Evolutionary conservation across 495 filamentous ascomycete species (phyloP).

Genomic region (Oidiodendron maius): DNA sequence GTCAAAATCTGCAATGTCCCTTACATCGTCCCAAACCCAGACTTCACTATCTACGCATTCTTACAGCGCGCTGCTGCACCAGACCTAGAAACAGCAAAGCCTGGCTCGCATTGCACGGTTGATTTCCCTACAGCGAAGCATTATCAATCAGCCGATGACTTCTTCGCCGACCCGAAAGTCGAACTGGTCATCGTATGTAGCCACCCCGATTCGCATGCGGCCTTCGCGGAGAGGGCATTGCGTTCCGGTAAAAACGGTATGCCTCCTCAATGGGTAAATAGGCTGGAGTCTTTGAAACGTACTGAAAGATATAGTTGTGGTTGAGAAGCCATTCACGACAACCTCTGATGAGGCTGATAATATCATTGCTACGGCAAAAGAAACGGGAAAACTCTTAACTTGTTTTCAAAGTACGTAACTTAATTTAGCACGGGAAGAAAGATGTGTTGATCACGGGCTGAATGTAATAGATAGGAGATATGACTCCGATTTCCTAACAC

Average conservation of each 20-base stretch:
- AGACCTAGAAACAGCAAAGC: conserved; percentile 1
- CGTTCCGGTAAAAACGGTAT: conserved; percentile 56
- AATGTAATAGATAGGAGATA: conserved; percentile 48
- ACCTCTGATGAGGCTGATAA: conserved; percentile 59
- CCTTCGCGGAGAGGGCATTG: conserved; percentile 54
- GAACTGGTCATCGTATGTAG: conserved; percentile 64
- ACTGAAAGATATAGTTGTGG: conserved; percentile 41
- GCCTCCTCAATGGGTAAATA: too few relatives aligned
- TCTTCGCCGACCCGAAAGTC: conserved; percentile 50
- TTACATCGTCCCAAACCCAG: conserved; percentile 55
- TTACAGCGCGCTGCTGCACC: conserved; percentile 28
- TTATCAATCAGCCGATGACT: conserved; percentile 44
- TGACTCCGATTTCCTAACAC: conserved; percentile 67
- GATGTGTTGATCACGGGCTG: background rate
- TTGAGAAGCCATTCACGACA: conserved; percentile 72
- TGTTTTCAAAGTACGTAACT: conserved; percentile 54
- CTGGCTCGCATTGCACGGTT: conserved; percentile 29
- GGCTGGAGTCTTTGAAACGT: background rate
- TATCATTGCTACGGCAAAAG: conserved; percentile 54
- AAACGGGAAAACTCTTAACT: conserved; percentile 52
- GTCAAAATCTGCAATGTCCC: conserved; percentile 73
- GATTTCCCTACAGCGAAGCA: conserved; percentile 31
- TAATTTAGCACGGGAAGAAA: background rate
- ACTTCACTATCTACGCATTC: conserved; percentile 50
- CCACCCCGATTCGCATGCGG: conserved; percentile 53